Base-by-base conservation (phyloP, 345 rosid species). In the Melastoma malabathricum region DNA sequence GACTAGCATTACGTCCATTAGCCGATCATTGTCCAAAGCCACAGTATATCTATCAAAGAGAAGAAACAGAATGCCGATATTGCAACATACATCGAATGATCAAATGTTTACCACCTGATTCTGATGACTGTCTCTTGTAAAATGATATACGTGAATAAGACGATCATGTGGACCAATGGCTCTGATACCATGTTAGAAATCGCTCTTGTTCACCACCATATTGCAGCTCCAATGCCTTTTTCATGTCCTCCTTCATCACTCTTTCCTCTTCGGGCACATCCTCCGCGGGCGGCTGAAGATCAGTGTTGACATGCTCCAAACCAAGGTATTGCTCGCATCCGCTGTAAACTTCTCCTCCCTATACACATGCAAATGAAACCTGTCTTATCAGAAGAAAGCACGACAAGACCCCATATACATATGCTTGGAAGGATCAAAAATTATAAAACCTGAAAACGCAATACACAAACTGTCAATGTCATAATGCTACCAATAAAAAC, bases 301-400 rank as follows among this genome's bases (percentile, higher is more conserved):
- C 52, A 53, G 71, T 92, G 68, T 84, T 95, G 25, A 85, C 47
- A 54, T 92, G 99, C 72, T 92, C 99, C 72, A 92, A 70, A 41
- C 99, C 97, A 6, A 92, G 97, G 54, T 92, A 88, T 69, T 87
- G 94, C 80, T 87, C 95, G 88, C 88, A 88, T 50, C 94, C 90
- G 53, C 99, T 90, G 57, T 92, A 81, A 13, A 88, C 90, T 55
- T 84, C 96, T 64, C 88, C 75, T 66, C 84, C 79, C 97, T 92
- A n/a, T n/a, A n/a, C n/a, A 73, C 2, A 18, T 25, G 51, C 17
- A 17, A 13, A 57, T 46, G 18, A 20, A 22, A 48, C 13, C 50
- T 47, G 50, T 15, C 18, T 47, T 47, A 8, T 47, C 15, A 5
- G 31, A 43, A 15, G 3, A 22, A 51, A 9, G 8, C 2, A 51